A percentile compares a stretch with the other conserved stretches of the same genome.
Conservation (phyloP, 805 yeast species). For the Teunomyces gatunensis region DNA sequence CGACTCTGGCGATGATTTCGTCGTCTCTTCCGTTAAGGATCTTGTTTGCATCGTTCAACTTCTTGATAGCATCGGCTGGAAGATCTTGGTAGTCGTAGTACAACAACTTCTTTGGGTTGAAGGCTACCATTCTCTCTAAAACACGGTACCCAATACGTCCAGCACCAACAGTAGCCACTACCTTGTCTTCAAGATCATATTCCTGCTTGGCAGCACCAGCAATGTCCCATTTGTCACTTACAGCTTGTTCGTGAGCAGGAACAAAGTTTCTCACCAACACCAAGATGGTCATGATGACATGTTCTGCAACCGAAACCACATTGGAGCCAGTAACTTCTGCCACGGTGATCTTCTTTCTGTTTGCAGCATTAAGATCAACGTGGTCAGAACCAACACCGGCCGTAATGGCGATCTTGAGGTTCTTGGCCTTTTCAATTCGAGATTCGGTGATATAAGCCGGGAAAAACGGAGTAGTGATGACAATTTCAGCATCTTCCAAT, state of each 20-base stretch:
- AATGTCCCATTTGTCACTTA: conserved; percentile 67
- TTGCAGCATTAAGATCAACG: conserved; percentile 67
- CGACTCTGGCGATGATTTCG: conserved; percentile 60
- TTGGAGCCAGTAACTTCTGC: conserved; percentile 82
- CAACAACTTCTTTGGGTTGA: conserved; percentile 69
- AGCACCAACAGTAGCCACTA: conserved; percentile 76
- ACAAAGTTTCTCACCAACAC: conserved; percentile 72
- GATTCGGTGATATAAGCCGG: conserved; percentile 73
- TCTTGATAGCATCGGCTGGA: conserved; percentile 47
- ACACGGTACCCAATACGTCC: conserved; percentile 81
- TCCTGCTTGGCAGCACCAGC: conserved; percentile 69
- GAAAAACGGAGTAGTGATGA: conserved; percentile 81
- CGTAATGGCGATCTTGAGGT: conserved; percentile 65
- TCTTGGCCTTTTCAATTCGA: conserved; percentile 66
- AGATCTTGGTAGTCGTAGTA: conserved; percentile 75
- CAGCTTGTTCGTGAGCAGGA: conserved; percentile 71
- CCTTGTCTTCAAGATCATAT: conserved; percentile 73
- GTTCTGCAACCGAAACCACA: conserved; percentile 79
- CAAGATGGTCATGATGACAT: conserved; percentile 71
- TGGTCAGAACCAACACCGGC: conserved; percentile 90
- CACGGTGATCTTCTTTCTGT: conserved; percentile 61
- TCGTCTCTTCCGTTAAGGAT: conserved; percentile 50
- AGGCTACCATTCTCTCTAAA: conserved; percentile 66
- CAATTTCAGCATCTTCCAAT: conserved; percentile 68
- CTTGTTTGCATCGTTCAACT: conserved; percentile 35